A percentile compares a stretch with the other conserved stretches of the same genome.
phyloP scores from a whole-genome alignment of 169 alveolate genomes.

The Eimeria falciformis region DNA sequence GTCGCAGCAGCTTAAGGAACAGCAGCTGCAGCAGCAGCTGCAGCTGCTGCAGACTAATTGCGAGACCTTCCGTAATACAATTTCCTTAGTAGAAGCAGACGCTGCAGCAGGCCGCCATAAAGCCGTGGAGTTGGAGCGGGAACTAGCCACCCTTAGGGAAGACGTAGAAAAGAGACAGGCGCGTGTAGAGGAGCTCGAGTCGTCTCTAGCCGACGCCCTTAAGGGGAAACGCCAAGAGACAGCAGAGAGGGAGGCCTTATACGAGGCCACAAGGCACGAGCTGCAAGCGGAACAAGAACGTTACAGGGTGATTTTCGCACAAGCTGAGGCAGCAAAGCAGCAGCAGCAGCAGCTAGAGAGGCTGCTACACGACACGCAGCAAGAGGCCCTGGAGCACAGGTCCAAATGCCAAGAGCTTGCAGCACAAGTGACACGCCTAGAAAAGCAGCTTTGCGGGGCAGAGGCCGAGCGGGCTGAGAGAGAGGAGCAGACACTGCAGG shows the following conservation, averaged over 20 bases:
- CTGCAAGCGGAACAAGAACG: neutral
- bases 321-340: neutral
- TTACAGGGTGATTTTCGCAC: neutral
- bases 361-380: conserved; percentile 18
- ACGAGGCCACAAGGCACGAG: neutral
- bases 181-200: neutral
- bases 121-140: neutral
- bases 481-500: neutral
- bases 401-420: neutral
- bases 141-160: neutral
- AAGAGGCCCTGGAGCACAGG: no score
- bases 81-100: neutral
- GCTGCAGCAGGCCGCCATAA: neutral
- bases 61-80: neutral
- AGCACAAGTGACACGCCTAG: neutral
- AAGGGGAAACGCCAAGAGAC: neutral
- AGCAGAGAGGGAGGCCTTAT: neutral
- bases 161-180: neutral
- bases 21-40: neutral
- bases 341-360: neutral
- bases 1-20: neutral
- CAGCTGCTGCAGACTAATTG: neutral
- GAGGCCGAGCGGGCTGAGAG: neutral
- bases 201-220: neutral
- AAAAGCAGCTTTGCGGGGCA: neutral